Evolutionary conservation across 2,329 filamentous ascomycete species (phyloP).

Genomic region (Hypoxylon sp.): DNA sequence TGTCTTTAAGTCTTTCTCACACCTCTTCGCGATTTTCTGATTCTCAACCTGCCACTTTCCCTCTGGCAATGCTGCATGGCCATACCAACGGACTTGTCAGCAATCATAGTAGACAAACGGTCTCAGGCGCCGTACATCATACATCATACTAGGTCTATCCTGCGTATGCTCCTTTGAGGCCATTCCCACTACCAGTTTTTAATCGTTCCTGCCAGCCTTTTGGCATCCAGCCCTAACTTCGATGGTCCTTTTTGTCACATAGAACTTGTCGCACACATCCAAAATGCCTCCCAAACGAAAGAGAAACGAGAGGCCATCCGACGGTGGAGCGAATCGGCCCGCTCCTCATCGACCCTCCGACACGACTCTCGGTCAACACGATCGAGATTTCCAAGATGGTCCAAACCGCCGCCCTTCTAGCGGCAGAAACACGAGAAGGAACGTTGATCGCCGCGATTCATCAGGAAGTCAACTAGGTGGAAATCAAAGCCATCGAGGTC

Average conservation of each 20-base stretch:
- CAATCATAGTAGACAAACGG: background rate
- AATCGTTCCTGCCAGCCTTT: slow-evolving; percentile 40
- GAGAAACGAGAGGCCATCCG: slow-evolving; percentile 65
- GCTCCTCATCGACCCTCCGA: slow-evolving; percentile 73
- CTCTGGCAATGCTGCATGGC: slow-evolving; percentile 22
- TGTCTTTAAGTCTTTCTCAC: slow-evolving; percentile 28
- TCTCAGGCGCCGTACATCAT: slow-evolving; percentile 7
- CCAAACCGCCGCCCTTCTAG: slow-evolving; percentile 58
- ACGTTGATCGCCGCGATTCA: slow-evolving; percentile 65
- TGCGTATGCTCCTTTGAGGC: slow-evolving; percentile 42
- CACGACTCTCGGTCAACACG: slow-evolving; percentile 67
- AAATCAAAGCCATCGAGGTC: slow-evolving; percentile 46
- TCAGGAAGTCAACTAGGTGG: slow-evolving; percentile 54
- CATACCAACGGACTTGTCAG: slow-evolving; percentile 1
- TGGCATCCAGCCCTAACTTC: slow-evolving; percentile 29
- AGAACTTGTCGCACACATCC: slow-evolving; percentile 34
- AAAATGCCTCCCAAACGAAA: slow-evolving; percentile 72
- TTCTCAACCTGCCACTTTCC: slow-evolving; percentile 18
- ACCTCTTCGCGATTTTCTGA: slow-evolving; percentile 22
- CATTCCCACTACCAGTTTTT: slow-evolving; percentile 28
- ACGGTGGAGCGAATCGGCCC: slow-evolving; percentile 64
- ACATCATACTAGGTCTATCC: slow-evolving; percentile 19
- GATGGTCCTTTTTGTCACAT: slow-evolving; percentile 46
- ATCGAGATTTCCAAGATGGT: slow-evolving; percentile 63
- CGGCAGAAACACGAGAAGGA: slow-evolving; percentile 60